A percentile compares a stretch with the other conserved stretches of the same genome.
Conservation (phyloP, 1,284 basidiomycete species). For the Boletellus deceptivus region DNA sequence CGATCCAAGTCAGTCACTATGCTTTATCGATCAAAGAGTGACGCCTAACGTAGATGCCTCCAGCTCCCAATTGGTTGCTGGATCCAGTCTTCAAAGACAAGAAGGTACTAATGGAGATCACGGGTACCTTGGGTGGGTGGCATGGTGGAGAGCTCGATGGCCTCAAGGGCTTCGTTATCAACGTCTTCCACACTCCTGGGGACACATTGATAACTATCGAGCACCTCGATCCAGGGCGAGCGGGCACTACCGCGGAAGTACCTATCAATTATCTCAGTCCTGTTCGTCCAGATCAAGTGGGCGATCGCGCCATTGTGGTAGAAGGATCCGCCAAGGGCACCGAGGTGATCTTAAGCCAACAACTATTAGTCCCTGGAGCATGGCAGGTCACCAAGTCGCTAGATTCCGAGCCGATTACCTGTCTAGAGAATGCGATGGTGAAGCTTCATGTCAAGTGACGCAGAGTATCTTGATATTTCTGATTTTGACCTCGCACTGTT, state of each 20-base stretch:
- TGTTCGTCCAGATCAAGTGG: constrained; percentile 20
- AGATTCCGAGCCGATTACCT: constrained; percentile 9
- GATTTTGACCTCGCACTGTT: constrained; percentile 2
- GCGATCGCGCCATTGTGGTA: constrained; percentile 27
- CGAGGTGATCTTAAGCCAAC: constrained; percentile 25
- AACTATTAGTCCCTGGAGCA: constrained; percentile 1
- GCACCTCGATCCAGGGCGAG: constrained; percentile 22
- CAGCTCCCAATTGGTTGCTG: constrained; percentile 26
- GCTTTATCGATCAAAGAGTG: background rate
- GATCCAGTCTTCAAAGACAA: constrained; percentile 33
- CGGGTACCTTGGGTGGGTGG: constrained; percentile 49
- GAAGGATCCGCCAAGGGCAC: constrained; percentile 20
- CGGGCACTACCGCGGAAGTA: constrained; percentile 24
- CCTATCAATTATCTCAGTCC: constrained; percentile 31
- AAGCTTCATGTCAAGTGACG: constrained; percentile 24
- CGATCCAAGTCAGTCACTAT: constrained; percentile 21
- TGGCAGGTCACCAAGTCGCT: constrained; percentile 27
- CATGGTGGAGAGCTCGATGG: constrained; percentile 55
- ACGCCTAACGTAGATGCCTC: constrained; percentile 2
- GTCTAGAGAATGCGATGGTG: constrained; percentile 26
- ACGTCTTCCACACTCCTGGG: constrained; percentile 35
- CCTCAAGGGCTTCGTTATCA: constrained; percentile 43
- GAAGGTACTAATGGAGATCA: constrained; percentile 51
- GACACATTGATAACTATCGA: constrained; percentile 30
- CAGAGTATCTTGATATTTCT: background rate